Percentiles rank a stretch among this genome's conserved stretches.
Evolutionary conservation across 139 green algal species (phyloP).

Genomic region (Chloropicon primus): DNA sequence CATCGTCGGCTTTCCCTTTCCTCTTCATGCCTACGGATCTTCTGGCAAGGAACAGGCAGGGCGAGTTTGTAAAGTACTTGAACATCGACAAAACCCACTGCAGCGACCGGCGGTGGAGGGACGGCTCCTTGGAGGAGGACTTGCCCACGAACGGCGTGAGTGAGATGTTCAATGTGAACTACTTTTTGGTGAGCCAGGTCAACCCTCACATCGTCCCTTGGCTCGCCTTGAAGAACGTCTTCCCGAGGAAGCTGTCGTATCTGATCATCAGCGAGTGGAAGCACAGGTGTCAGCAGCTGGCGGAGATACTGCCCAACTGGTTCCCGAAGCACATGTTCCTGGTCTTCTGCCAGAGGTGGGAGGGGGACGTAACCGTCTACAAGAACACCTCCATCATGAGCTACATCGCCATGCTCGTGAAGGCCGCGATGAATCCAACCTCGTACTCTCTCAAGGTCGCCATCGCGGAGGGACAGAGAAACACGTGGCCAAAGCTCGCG

Average conservation of each 20-base stretch:
- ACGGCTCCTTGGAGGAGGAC: constrained; percentile 52
- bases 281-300: constrained; percentile 60
- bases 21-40: constrained; percentile 67
- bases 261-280: constrained; percentile 47
- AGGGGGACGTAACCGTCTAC: constrained; percentile 84
- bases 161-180: constrained; percentile 91
- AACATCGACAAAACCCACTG: not conserved
- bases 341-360: constrained; percentile 72
- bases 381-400: constrained; percentile 40
- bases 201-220: constrained; percentile 80
- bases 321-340: constrained; percentile 11
- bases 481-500: constrained; percentile 68
- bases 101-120: constrained; percentile 1
- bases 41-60: constrained; percentile 33
- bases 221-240: constrained; percentile 18
- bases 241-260: not conserved
- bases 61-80: constrained; percentile 7
- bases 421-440: constrained; percentile 6
- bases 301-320: not conserved
- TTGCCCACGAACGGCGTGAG: constrained; percentile 58
- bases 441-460: constrained; percentile 2
- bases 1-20: constrained; percentile 69
- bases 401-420: constrained; percentile 6
- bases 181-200: constrained; percentile 76
- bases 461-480: constrained; percentile 46